Base-by-base conservation (phyloP, 1,139 yeast species). In the Nakaseomyces nivariensis region DNA sequence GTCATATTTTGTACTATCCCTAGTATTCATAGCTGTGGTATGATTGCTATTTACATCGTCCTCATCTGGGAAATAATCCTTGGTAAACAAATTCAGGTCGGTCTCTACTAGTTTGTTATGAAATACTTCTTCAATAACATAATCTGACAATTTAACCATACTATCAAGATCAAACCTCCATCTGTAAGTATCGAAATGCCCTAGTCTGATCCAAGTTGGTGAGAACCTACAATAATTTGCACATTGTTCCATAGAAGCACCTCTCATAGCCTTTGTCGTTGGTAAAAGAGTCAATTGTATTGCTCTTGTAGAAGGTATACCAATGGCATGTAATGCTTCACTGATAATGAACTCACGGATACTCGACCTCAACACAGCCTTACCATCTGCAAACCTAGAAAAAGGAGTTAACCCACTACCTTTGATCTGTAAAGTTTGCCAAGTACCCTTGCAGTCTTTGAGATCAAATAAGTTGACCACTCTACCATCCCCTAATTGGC, bases 401-500 rank as follows among this genome's bases (percentile, higher is more conserved):
- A 75, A 92, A 1, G 97, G 97, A 0, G 97, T 90, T 61, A 78
- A 71, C 0, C 98, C 98, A 0, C 94, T 81, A 0, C 98, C 98
- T 67, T 90, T 92, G 54, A 90, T 68, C 67, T 92, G 97, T 3
- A 90, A 54, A 9, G 64, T 54, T 45, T 64, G 67, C 44, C 38
- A 51, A 1, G 50, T 51, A 4, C 69, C 68, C 0, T 69, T 63
- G 3, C 54, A 59, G 48, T 72, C 74, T 5, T 74, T 73, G 0
- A 84, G 69, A 56, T 86, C 94, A 67, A 90, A 89, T 46, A 92
- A 69, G 60, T 85, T 87, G 7, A 82, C 76, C 2, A 89, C 97
- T 54, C 98, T 72, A 0, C 98, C 98, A 64, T 92, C 98, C 4
- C 98, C 98, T 55, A 92, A 71, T 66, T 92, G 98, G 1, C 97